Percentiles rank a stretch among this genome's conserved stretches.
phyloP scores from a whole-genome alignment of 106 monocot species.

The Hemerocallis citrina region DNA sequence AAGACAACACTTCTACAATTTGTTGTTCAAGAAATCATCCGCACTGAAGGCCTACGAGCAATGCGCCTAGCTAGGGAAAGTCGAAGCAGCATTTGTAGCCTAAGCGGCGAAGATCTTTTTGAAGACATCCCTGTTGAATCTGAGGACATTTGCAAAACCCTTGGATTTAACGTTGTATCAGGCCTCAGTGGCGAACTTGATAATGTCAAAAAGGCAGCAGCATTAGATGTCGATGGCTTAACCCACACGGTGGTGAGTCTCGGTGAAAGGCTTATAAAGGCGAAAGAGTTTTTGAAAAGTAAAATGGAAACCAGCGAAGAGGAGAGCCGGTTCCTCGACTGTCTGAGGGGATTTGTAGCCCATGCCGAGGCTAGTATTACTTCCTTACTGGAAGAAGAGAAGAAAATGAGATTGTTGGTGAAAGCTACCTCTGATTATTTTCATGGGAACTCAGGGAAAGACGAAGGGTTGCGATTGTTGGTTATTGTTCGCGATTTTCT shows the following conservation, averaged over 20 bases:
- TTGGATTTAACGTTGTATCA: constrained; percentile 46
- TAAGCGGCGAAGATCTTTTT: constrained; percentile 16
- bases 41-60: constrained; percentile 46
- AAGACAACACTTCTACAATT: constrained; percentile 61
- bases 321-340: constrained; percentile 31
- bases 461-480: constrained; percentile 51
- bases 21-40: constrained; percentile 52
- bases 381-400: constrained; percentile 33
- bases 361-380: constrained; percentile 33
- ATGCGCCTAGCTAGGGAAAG: constrained; percentile 21
- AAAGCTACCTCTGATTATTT: constrained; percentile 51
- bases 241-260: constrained; percentile 18
- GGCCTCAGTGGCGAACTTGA: constrained; percentile 41
- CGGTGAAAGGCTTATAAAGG: constrained; percentile 29
- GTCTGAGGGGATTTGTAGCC: constrained; percentile 34
- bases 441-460: constrained; percentile 47
- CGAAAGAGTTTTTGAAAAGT: constrained; percentile 27
- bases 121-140: constrained; percentile 10
- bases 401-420: constrained; percentile 30
- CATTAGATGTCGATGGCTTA: constrained; percentile 36
- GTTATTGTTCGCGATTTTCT: constrained; percentile 41
- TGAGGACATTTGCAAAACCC: constrained; percentile 2
- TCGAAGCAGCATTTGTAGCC: constrained; percentile 23
- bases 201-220: constrained; percentile 54
- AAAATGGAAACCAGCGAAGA: constrained; percentile 34